phyloP scores from a whole-genome alignment of 257 asterid species.

The Solanum infundibuliforme region DNA sequence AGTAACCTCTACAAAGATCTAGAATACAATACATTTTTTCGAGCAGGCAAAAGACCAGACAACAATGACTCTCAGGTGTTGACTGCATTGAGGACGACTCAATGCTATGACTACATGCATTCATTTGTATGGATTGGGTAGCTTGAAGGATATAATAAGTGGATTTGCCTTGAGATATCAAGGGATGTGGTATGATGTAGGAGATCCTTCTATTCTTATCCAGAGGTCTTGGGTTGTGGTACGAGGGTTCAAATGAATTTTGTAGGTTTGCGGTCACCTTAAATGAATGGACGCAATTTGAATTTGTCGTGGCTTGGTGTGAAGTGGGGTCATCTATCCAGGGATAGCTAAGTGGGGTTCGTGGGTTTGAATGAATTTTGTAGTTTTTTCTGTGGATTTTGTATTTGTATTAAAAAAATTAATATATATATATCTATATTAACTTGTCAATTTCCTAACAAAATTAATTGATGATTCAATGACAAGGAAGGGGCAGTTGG shows the following conservation, averaged over 20 bases:
- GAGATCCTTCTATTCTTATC: too few species aligned
- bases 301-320: background rate
- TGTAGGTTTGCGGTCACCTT: background rate
- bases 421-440: too few species aligned
- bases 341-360: too few species aligned
- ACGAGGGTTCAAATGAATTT: too few species aligned
- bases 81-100: background rate
- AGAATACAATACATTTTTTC: background rate
- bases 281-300: background rate
- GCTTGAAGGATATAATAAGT: background rate
- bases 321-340: background rate
- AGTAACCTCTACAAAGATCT: background rate
- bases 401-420: too few species aligned
- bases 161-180: background rate
- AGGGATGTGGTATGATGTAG: too few species aligned
- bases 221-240: too few species aligned
- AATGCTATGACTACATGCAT: background rate
- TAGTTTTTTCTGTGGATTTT: too few species aligned
- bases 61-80: background rate
- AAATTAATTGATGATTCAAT: too few species aligned
- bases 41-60: background rate
- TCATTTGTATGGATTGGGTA: background rate
- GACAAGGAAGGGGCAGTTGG: too few species aligned
- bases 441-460: too few species aligned
- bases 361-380: accelerated